Conservation (phyloP, 139 green algal genomes). For the Zygnema circumcarinatum region DNA sequence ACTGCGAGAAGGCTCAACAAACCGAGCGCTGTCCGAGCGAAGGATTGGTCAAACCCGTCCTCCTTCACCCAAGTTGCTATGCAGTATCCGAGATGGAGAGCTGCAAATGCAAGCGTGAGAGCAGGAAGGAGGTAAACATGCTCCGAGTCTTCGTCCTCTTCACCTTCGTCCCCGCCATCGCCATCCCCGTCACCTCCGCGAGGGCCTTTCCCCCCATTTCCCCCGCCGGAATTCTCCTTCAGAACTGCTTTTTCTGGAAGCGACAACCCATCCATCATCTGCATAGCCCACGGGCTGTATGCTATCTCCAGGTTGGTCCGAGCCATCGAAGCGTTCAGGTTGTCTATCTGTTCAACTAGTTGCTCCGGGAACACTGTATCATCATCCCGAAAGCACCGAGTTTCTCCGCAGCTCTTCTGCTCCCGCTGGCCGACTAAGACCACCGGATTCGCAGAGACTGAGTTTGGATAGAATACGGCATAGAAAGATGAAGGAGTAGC, state of each 20-base stretch:
- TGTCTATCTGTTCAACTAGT: not conserved
- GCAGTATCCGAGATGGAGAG: conserved; percentile 33
- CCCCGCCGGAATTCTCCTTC: not conserved
- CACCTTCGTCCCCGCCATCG: not conserved
- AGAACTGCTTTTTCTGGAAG: not conserved
- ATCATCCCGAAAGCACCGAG: conserved; percentile 15
- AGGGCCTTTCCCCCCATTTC: not conserved
- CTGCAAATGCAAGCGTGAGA: conserved; percentile 18
- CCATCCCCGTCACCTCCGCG: not conserved
- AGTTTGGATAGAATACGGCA: not conserved
- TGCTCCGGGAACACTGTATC: conserved; percentile 5
- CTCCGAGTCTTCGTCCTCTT: not conserved
- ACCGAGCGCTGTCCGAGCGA: conserved; percentile 10
- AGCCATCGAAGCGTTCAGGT: not conserved
- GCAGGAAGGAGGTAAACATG: conserved; percentile 8
- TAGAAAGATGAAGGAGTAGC: not conserved
- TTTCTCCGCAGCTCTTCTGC: too few relatives aligned
- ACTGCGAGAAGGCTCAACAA: conserved; percentile 22
- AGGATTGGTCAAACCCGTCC: not conserved
- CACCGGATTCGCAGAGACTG: too few relatives aligned
- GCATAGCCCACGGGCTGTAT: conserved; percentile 2
- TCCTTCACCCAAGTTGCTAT: conserved; percentile 16
- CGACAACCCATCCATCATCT: not conserved
- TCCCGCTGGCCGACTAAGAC: too few relatives aligned
- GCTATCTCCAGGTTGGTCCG: not conserved